phyloP scores from a whole-genome alignment of 768 basidiomycete genomes.

The Leccinum subtestaceum region DNA sequence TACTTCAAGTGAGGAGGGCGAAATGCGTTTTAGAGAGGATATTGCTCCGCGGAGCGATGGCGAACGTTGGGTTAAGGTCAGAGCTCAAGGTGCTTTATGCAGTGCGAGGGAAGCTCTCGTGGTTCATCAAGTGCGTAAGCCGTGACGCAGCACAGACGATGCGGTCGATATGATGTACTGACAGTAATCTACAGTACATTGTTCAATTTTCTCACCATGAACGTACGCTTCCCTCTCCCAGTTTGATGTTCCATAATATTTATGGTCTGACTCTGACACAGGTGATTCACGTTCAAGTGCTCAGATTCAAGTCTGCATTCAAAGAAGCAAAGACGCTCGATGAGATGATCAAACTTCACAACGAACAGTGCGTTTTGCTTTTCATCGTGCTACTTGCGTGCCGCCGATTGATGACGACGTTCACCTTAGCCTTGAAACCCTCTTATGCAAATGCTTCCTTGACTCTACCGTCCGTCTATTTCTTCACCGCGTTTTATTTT shows the following conservation, averaged over 20 bases:
- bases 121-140: constrained; percentile 78
- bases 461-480: constrained; percentile 49
- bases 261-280: constrained; percentile 24
- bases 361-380: constrained; percentile 55
- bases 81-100: constrained; percentile 74
- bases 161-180: neutral
- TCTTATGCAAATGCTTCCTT: constrained; percentile 63
- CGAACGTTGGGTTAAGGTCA: constrained; percentile 32
- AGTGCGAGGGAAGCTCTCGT: constrained; percentile 71
- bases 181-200: constrained; percentile 46
- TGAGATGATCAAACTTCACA: constrained; percentile 69
- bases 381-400: neutral
- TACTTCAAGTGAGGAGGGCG: constrained; percentile 72
- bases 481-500: no score
- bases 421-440: constrained; percentile 50
- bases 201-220: constrained; percentile 68
- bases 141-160: neutral
- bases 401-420: neutral
- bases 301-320: constrained; percentile 57
- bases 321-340: constrained; percentile 61
- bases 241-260: no score
- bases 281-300: constrained; percentile 67
- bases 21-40: constrained; percentile 71
- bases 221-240: constrained; percentile 44
- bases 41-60: constrained; percentile 53